A percentile compares a stretch with the other conserved stretches of the same genome.
phyloP scores from a whole-genome alignment of 2,329 filamentous ascomycete species.

The Colletotrichum sp. region DNA sequence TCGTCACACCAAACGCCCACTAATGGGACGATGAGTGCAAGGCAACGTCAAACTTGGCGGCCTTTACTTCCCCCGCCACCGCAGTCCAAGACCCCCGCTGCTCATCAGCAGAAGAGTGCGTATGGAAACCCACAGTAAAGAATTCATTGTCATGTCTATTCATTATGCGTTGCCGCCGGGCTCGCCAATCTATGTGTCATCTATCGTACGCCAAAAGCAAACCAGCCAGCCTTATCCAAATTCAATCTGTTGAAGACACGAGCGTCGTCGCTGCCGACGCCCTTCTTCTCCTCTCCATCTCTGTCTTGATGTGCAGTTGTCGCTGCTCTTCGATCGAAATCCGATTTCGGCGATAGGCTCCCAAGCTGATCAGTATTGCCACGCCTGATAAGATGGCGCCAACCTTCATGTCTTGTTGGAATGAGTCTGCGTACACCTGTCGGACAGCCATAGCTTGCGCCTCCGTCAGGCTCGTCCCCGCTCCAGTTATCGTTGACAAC shows the following conservation, averaged over 20 bases:
- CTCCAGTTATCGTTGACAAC: slow-evolving; percentile 28
- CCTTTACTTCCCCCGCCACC: background rate
- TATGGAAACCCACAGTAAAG: background rate
- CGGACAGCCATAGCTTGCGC: slow-evolving; percentile 36
- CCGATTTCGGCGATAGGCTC: slow-evolving; percentile 40
- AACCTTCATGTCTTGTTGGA: slow-evolving; percentile 52
- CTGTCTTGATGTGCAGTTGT: background rate
- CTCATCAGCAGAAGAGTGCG: background rate
- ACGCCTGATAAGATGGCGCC: slow-evolving; percentile 44
- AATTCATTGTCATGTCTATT: background rate
- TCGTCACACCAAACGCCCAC: background rate
- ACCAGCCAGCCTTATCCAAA: background rate
- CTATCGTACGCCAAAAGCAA: background rate
- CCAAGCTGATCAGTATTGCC: slow-evolving; percentile 43
- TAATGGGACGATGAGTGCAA: background rate
- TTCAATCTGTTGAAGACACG: slow-evolving; percentile 11
- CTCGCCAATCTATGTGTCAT: background rate
- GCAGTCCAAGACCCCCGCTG: background rate
- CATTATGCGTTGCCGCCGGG: background rate
- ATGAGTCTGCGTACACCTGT: slow-evolving; percentile 47
- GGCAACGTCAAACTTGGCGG: background rate
- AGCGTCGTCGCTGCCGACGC: slow-evolving; percentile 13
- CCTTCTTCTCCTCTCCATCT: slow-evolving; percentile 9
- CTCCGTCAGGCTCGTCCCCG: slow-evolving; percentile 25
- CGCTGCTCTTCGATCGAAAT: slow-evolving; percentile 30